Percentiles rank a stretch among this genome's conserved stretches.
Evolutionary conservation across 768 basidiomycete genomes (phyloP).

Genomic region (Cystofilobasidium ferigula): DNA sequence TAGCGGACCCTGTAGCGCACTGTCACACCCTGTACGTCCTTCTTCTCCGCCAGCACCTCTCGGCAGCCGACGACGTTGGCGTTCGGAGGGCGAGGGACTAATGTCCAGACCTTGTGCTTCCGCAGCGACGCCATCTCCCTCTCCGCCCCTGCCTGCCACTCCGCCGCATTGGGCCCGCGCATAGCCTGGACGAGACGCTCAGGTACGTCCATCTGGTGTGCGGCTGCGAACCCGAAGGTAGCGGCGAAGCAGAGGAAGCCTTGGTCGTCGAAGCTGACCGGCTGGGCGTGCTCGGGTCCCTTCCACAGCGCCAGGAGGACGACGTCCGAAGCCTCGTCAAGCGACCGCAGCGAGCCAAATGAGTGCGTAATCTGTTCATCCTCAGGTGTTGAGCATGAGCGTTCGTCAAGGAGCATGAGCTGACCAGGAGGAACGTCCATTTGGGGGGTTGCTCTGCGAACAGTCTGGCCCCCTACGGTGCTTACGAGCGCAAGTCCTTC

Average conservation of each 20-base stretch:
- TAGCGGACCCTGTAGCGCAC: not conserved
- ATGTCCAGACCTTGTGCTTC: slow-evolving; percentile 2
- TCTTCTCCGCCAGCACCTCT: slow-evolving; percentile 1
- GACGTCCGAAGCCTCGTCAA: not conserved
- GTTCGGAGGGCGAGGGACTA: not conserved
- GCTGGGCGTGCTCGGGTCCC: too few relatives aligned
- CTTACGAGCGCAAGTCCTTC: too few relatives aligned
- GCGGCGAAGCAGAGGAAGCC: too few relatives aligned
- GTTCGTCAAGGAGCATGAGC: not conserved
- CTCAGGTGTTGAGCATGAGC: not conserved
- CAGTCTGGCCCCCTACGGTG: not conserved
- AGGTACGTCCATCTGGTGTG: too few relatives aligned
- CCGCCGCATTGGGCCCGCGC: too few relatives aligned
- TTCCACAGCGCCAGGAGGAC: not conserved
- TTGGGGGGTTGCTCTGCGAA: not conserved
- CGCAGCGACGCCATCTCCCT: not conserved
- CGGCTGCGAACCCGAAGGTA: too few relatives aligned
- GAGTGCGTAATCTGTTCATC: too few relatives aligned
- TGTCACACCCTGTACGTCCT: not conserved
- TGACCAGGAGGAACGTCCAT: not conserved
- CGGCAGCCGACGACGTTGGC: slow-evolving; percentile 1
- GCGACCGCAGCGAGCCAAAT: not conserved
- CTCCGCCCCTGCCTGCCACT: not conserved
- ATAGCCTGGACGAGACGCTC: too few relatives aligned
- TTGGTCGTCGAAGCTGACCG: too few relatives aligned